A percentile compares a stretch with the other conserved stretches of the same genome.
Evolutionary conservation across 768 basidiomycete genomes (phyloP).

Genomic region (Lactarius pseudohatsudake): DNA sequence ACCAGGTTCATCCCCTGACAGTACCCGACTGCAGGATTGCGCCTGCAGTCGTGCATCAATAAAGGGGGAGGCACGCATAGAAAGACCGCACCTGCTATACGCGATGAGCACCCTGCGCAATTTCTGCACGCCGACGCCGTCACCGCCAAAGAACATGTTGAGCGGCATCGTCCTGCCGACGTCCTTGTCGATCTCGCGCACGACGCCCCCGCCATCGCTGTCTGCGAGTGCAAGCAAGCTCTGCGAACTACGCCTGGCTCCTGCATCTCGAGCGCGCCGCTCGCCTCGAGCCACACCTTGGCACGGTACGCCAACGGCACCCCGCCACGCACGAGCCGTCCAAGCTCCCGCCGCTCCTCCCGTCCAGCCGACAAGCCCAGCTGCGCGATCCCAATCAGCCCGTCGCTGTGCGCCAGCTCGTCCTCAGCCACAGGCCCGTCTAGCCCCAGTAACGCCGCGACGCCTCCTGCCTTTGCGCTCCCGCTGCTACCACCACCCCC

Average conservation of each 20-base stretch:
- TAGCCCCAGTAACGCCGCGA: constrained; percentile 66
- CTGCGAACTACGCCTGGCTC: constrained; percentile 90
- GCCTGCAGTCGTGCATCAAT: constrained; percentile 46
- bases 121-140: constrained; percentile 92
- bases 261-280: constrained; percentile 86
- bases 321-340: constrained; percentile 75
- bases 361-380: constrained; percentile 69
- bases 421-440: constrained; percentile 64
- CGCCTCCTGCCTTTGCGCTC: constrained; percentile 36
- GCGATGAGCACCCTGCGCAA: constrained; percentile 85
- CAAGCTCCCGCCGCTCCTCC: constrained; percentile 78
- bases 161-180: constrained; percentile 89
- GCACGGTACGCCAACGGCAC: constrained; percentile 87
- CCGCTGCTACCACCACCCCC: background rate
- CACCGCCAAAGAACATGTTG: constrained; percentile 96
- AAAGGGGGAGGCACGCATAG: background rate
- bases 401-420: constrained; percentile 78
- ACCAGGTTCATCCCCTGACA: constrained; percentile 96
- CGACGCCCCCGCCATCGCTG: constrained; percentile 48
- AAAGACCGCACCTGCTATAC: constrained; percentile 75
- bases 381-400: constrained; percentile 88
- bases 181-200: constrained; percentile 93
- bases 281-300: constrained; percentile 92
- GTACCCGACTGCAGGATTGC: constrained; percentile 90
- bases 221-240: constrained; percentile 59